These are phyloP conservation scores for Panicum miliaceum DNA, from an alignment of 176 grass and related monocot genomes.

Conservation along the genomic window DNA sequence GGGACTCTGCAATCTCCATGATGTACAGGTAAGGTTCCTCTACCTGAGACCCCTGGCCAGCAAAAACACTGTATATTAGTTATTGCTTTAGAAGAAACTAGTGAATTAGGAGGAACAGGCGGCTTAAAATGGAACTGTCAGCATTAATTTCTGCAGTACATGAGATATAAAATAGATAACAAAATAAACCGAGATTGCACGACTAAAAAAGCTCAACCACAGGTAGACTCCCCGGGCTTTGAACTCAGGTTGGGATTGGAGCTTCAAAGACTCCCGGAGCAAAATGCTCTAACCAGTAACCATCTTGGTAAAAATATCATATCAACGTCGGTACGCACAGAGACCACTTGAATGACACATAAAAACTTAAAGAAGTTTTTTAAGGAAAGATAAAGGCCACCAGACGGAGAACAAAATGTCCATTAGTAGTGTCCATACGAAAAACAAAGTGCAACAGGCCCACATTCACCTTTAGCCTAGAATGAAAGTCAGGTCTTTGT, in stretches of 20 bases:
- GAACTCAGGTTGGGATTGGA: neutral
- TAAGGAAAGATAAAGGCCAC: neutral
- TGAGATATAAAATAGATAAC: neutral
- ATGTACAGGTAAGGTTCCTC: conserved; percentile 41
- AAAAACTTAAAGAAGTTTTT: neutral
- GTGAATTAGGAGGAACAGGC: neutral
- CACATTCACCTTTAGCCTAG: conserved; percentile 10
- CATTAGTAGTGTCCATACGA: neutral
- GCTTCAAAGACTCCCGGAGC: neutral
- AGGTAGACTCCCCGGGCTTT: neutral
- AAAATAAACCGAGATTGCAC: conserved; percentile 3
- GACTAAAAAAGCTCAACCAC: neutral
- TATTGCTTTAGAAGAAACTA: conserved; percentile 34
- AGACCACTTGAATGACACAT: conserved; percentile 17
- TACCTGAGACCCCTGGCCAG: conserved; percentile 49
- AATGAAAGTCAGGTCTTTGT: neutral
- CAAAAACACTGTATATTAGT: conserved; percentile 45
- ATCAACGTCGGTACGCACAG: neutral
- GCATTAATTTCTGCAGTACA: neutral
- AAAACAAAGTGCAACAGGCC: conserved; percentile 6
- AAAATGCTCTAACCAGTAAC: neutral
- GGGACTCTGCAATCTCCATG: conserved; percentile 43
- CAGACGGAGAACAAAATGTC: neutral
- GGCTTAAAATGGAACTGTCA: conserved; percentile 20
- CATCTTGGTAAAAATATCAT: neutral